Evolutionary conservation across 108 stramenopile species (phyloP).

Genomic region (Schizochytrium sp.): DNA sequence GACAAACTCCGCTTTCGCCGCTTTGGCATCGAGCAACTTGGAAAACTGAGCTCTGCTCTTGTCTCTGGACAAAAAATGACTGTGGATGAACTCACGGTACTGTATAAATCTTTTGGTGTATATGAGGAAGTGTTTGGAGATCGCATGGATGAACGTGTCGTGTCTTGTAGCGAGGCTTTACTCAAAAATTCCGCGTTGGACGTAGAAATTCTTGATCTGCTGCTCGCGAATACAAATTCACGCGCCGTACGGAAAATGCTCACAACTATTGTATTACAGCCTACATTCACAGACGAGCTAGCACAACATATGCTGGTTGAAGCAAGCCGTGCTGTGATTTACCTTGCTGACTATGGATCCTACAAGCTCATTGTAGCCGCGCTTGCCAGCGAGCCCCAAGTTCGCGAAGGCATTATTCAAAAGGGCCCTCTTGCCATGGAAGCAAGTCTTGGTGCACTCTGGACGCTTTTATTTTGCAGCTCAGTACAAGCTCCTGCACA

Average conservation of each 20-base stretch:
- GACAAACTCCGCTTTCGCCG: slow-evolving; percentile 52
- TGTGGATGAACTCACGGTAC: not conserved
- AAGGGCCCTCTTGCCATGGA: slow-evolving; percentile 17
- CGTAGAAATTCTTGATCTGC: slow-evolving; percentile 35
- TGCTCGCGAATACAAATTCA: slow-evolving; percentile 22
- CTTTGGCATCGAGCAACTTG: slow-evolving; percentile 56
- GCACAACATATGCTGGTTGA: not conserved
- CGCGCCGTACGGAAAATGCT: slow-evolving; percentile 54
- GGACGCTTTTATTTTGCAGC: slow-evolving; percentile 38
- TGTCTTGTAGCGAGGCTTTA: slow-evolving; percentile 4
- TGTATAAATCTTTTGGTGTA: slow-evolving; percentile 31
- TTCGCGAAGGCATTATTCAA: not conserved
- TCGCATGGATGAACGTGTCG: slow-evolving; percentile 53
- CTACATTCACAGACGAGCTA: slow-evolving; percentile 28
- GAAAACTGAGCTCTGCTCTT: not conserved
- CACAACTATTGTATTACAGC: not conserved
- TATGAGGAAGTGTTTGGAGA: slow-evolving; percentile 48
- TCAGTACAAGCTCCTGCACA: slow-evolving; percentile 35
- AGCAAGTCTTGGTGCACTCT: slow-evolving; percentile 33
- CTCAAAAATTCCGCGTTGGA: slow-evolving; percentile 53
- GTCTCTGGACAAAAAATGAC: not conserved
- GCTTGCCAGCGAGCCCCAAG: slow-evolving; percentile 39
- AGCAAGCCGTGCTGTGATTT: not conserved
- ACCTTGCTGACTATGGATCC: slow-evolving; percentile 5
- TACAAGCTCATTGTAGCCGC: slow-evolving; percentile 19